Base-by-base conservation (phyloP, 805 yeast species). In the Groenewaldozyma tartarivorans region DNA sequence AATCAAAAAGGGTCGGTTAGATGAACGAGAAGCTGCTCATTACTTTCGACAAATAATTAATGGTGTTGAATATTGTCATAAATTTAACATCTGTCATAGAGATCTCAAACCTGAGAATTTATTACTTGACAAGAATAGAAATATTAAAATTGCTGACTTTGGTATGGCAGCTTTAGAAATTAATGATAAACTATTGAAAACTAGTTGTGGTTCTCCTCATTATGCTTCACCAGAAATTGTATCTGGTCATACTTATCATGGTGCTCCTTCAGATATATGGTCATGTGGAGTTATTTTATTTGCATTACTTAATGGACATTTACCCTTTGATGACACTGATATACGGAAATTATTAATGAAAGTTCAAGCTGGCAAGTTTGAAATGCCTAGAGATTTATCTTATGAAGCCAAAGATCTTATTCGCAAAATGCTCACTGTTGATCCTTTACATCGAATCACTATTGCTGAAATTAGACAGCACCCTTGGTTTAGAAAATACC, bases 101-200 rank as follows among this genome's bases (percentile, higher is more conserved):
- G 95, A 85, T 58, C 68, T 85, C 53, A 82, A 82, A 55, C 94
- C 94, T 2, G 94, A 82, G 56, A 82, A 82, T 63, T 62, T 82
- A 51, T 62, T 82, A 33, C 67, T 88, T 33, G 97, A 88, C 64
- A 79, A 80, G 56, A 73, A 85, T 58, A 75, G 79, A 48, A 87
- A 86, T 60, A 88, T 92, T 60, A 92, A 92, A 61, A 86, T 92
- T 50, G 98, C 98, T 6, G 98, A 92, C 63, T 92, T 92, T 59
- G 98, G 98, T 26, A 92, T 92, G 98, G 98, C 98, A 15, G 97
- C 98, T 4, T 66, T 92, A 35, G 97, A 92, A 60, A 75, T 85
- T 22, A 57, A 66, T n/a, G 90, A 79, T 50, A 77, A 81, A 52
- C 64, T 90, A 55, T 68, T 92, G 43, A 96, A 90, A 60, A 92